A percentile compares a stretch with the other conserved stretches of the same genome.
Conservation (phyloP, 352 stramenopile species). For the Globisporangium recalcitrans region DNA sequence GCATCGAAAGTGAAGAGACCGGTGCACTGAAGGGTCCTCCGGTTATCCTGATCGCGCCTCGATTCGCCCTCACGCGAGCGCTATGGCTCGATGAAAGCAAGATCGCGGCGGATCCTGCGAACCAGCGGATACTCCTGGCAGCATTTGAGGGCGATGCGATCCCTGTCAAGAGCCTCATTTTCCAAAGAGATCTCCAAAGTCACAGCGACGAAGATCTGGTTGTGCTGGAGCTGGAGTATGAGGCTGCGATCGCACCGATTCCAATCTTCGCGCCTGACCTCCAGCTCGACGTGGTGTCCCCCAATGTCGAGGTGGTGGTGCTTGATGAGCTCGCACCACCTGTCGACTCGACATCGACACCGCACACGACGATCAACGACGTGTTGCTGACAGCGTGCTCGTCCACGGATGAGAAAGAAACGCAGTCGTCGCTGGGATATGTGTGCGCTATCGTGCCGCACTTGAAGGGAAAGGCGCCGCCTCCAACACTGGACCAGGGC, state of each 20-base stretch:
- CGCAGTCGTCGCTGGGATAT: not conserved
- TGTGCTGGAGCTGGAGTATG: slow-evolving; percentile 2
- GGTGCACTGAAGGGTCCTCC: not conserved
- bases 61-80: slow-evolving; percentile 2
- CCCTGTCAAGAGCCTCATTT: slow-evolving; percentile 1
- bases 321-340: not conserved
- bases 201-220: not conserved
- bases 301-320: not conserved
- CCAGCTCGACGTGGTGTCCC: not conserved
- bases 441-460: not conserved
- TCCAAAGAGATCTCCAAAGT: not conserved
- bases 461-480: not conserved
- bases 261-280: not conserved
- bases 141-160: slow-evolving; percentile 2
- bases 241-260: not conserved
- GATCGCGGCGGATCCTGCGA: not conserved
- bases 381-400: not conserved
- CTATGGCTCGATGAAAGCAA: slow-evolving; percentile 1
- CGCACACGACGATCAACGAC: not conserved
- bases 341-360: not conserved
- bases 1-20: not conserved
- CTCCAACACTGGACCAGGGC: not conserved
- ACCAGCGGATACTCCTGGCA: not conserved
- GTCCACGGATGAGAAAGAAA: not conserved
- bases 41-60: slow-evolving; percentile 8